These are phyloP conservation scores for Phanerodontia chrysosporium DNA, from an alignment of 768 basidiomycete species.

Conservation along the genomic window DNA sequence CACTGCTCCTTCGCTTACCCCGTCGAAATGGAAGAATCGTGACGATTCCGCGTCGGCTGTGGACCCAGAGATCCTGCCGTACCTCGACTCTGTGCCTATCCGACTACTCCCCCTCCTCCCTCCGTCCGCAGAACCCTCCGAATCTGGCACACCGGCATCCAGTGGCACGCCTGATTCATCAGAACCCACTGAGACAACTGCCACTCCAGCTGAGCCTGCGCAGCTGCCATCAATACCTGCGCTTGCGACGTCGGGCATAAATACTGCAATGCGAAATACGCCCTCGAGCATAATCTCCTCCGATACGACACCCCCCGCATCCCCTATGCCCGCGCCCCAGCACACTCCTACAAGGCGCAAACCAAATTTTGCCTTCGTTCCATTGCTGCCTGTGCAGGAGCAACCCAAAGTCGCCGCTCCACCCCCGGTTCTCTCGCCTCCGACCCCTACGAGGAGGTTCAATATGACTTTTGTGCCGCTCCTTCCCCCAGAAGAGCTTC, in stretches of 20 bases:
- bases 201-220: not conserved
- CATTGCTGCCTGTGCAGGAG: slow-evolving; percentile 23
- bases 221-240: not conserved
- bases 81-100: slow-evolving; percentile 50
- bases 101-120: slow-evolving; percentile 52
- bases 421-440: not conserved
- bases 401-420: not conserved
- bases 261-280: not conserved
- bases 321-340: slow-evolving; percentile 1
- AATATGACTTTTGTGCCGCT: slow-evolving; percentile 17
- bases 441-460: slow-evolving; percentile 1
- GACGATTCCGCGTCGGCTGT: slow-evolving; percentile 11
- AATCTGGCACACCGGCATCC: not conserved
- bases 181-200: not conserved
- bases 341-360: slow-evolving; percentile 3
- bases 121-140: not conserved
- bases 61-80: slow-evolving; percentile 27
- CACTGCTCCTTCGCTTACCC: slow-evolving; percentile 33
- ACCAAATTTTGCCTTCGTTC: slow-evolving; percentile 21
- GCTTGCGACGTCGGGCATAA: not conserved
- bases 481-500: slow-evolving; percentile 9
- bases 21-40: slow-evolving; percentile 36
- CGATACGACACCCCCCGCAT: not conserved
- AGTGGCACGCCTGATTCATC: not conserved
- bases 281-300: not conserved